phyloP scores from a whole-genome alignment of 2,329 filamentous ascomycete species.

The Didymella sp. region DNA sequence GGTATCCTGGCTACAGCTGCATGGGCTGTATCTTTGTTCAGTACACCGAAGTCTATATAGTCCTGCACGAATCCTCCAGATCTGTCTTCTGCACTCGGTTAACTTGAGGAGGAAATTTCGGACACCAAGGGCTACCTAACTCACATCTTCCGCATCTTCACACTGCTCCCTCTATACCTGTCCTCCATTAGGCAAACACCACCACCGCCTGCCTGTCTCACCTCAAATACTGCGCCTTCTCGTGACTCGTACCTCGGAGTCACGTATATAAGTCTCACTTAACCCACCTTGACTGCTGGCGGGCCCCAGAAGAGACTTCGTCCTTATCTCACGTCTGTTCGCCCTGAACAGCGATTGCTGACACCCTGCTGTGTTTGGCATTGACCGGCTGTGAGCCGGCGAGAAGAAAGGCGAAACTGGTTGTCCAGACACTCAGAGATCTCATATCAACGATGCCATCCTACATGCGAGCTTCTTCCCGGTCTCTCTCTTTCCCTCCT shows the following conservation, averaged over 20 bases:
- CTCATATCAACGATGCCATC: conserved; percentile 45
- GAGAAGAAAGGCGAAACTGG: conserved; percentile 26
- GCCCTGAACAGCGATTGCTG: conserved; percentile 20
- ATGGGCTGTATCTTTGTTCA: conserved; percentile 31
- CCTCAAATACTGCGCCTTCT: conserved; percentile 39
- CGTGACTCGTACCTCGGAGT: conserved; percentile 39
- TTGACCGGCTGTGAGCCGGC: conserved; percentile 45
- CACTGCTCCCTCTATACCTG: conserved; percentile 23
- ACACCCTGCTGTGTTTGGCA: conserved; percentile 31
- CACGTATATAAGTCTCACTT: conserved; percentile 41
- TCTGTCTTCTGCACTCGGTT: conserved; percentile 19
- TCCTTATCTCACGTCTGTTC: conserved; percentile 28
- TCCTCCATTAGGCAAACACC: conserved; percentile 37
- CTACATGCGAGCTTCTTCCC: conserved; percentile 35
- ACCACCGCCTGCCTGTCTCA: conserved; percentile 41
- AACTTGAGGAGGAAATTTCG: conserved; percentile 32
- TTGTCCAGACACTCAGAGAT: conserved; percentile 33
- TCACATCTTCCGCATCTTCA: conserved; percentile 17
- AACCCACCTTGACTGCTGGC: conserved; percentile 26
- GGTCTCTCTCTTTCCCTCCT: conserved; percentile 48
- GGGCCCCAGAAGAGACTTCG: conserved; percentile 28
- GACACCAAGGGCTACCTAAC: conserved; percentile 19
- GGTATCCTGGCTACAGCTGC: conserved; percentile 36
- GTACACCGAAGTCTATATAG: conserved; percentile 20
- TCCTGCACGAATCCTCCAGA: conserved; percentile 11